phyloP scores from a whole-genome alignment of 1,284 basidiomycete genomes.

The Ustilago sp. region DNA sequence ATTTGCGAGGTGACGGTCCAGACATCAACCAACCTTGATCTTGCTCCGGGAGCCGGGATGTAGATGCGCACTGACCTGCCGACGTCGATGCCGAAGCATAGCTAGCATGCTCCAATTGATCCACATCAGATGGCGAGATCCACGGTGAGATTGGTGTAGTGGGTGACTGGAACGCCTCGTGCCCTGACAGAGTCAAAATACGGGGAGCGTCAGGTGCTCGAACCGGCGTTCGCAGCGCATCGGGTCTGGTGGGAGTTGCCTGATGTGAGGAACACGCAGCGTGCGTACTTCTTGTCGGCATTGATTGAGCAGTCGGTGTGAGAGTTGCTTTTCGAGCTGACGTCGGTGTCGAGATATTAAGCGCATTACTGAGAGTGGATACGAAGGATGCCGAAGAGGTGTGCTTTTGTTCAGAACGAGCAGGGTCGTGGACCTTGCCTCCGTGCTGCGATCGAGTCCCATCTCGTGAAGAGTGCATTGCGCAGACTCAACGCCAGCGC shows the following conservation, averaged over 20 bases:
- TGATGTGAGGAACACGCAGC: neutral
- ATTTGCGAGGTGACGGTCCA: constrained; percentile 1
- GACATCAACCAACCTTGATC: constrained; percentile 21
- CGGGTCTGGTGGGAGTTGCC: neutral
- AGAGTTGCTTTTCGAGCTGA: neutral
- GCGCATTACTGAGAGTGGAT: constrained; percentile 36
- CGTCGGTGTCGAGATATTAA: constrained; percentile 29
- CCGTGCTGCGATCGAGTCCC: neutral
- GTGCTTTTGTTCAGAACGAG: neutral
- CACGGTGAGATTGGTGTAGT: constrained; percentile 3
- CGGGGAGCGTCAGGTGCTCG: too few species aligned
- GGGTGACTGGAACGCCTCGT: too few species aligned
- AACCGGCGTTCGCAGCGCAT: constrained; percentile 7
- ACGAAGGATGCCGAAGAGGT: constrained; percentile 20
- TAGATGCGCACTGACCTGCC: neutral
- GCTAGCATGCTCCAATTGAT: neutral
- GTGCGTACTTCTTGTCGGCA: neutral
- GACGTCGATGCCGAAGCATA: neutral
- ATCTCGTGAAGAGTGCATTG: constrained; percentile 18
- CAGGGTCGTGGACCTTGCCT: neutral
- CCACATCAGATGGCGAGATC: neutral
- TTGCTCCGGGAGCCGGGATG: neutral
- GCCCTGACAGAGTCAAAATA: too few species aligned
- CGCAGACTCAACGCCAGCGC: neutral
- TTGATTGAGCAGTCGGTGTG: neutral